Base-by-base conservation (phyloP, 345 rosid genomes). In the Zanthoxylum bungeanum region DNA sequence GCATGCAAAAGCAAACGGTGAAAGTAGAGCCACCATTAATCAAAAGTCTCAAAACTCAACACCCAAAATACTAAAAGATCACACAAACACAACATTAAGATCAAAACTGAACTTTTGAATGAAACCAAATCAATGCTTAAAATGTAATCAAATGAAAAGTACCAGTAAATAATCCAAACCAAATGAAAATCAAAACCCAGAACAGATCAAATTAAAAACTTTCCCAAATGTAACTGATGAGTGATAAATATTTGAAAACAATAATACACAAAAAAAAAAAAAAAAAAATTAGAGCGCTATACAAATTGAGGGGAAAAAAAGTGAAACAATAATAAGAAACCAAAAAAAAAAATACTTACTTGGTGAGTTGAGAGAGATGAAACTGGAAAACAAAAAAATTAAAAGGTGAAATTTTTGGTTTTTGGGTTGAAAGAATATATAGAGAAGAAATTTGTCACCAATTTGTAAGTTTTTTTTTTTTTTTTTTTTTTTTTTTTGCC, bases 61-160 rank as follows among this genome's bases (percentile, higher is more conserved):
- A 47, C 74, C 66, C 59, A 70, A 33, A 47, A 47, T 46, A n/a
- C n/a, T n/a, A n/a, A n/a, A 60, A 22, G 47, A 33, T 14, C 73
- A 30, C 5, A 44, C 53, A 44, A 44, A 64, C 39, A 17, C 52
- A 64, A 4, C 50, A 64, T 27, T 44, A 44, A 69, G 55, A 69
- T 69, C 64, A 68, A 30, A 14, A 12, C 11, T 10, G 27, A n/a
- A 17, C 21, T 24, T 60, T 17, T 53, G 49, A 61, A 55, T 25
- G 71, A 68, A 46, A 68, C 33, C 24, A 53, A 68, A 68, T 68
- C 71, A 57, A 69, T 42, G 72, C 72, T 40, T 40, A 42, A 53
- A n/a, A 40, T 40, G 34, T 16, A 57, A 69, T 53, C 64, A 56
- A 44, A 69, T 55, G 14, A 40, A 69, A 37, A 42, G 19, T 42